Evolutionary conservation across 345 rosid genomes (phyloP), one percentile per base, ranked within the genome.

Genomic region (Gossypium bickii): DNA sequence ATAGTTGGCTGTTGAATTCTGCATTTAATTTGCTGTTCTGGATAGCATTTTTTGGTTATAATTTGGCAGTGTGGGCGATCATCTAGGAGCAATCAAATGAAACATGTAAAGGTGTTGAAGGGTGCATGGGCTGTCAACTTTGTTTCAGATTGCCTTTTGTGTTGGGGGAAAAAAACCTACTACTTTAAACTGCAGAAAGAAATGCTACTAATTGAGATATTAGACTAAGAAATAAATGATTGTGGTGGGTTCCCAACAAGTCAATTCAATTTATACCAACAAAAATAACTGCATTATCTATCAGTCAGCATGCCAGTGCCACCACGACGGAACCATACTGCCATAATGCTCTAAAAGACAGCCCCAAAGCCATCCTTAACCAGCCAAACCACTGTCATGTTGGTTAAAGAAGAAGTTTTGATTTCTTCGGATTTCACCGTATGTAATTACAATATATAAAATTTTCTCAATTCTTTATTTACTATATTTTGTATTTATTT

Each of bases 81-180:
- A 65, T 65, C 52, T 44, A 65, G 70, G 53, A 65, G 70, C 70
- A 41, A 65, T 65, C 70, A 65, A 65, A 43, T 65, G 52, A n/a
- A 65, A 65, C 49, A 65, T 17, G 3, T 11, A 58, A 58, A 22
- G 27, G 12, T 65, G 69, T 41, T 41, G 22, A n/a, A 17, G 11
- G 58, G 22, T 55, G 58, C 9, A 8, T 47, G 13, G 47, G 2
- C 51, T 4, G 38, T 34, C 38, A 34, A 34, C 38, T 34, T 34
- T 4, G 38, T 4, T 34, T 34, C 38, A 34, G 38, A 34, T 34
- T 34, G 38, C 38, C 38, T 3, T 62, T 15, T 62, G 67, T 29
- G 45, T 62, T 12, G 8, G 20, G 24, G 13, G 38, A 4, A 34
- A 2, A 17, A 55, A 55, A 55, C 4, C 11, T 20, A 57, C 4